These are phyloP conservation scores for Friedmanniomyces simplex DNA, from an alignment of 495 filamentous ascomycete species.

Conservation along the genomic window DNA sequence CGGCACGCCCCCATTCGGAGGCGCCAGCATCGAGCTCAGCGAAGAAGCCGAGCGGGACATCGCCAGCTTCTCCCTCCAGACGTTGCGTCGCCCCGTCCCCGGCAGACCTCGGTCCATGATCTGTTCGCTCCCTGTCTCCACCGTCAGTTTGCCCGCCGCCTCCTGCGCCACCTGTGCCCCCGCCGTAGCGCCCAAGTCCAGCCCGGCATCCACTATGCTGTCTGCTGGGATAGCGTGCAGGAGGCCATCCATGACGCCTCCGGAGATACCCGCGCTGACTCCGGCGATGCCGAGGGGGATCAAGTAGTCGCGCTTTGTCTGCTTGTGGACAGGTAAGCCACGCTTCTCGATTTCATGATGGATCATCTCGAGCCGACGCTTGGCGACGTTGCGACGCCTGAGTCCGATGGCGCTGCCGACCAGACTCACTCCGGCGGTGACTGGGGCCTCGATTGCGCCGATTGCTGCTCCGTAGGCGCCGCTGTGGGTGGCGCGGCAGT, in stretches of 20 bases:
- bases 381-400: conserved; percentile 7
- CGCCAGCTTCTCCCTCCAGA: conserved; percentile 6
- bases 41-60: background rate
- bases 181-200: background rate
- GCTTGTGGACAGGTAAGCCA: conserved; percentile 5
- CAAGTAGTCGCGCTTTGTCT: conserved; percentile 11
- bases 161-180: background rate
- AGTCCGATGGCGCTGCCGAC: conserved; percentile 8
- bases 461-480: background rate
- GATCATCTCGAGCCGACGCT: conserved; percentile 9
- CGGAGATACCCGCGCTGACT: background rate
- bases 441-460: conserved; percentile 2
- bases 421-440: conserved; percentile 5
- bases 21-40: background rate
- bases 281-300: conserved; percentile 8
- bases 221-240: conserved; percentile 1
- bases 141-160: background rate
- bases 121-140: conserved; percentile 5
- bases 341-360: conserved; percentile 3
- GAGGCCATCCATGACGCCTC: conserved; percentile 1
- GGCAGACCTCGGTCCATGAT: conserved; percentile 3
- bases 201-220: background rate
- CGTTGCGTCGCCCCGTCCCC: background rate
- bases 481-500: conserved; percentile 8
- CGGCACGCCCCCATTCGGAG: background rate